Percentiles rank a stretch among this genome's conserved stretches.
phyloP scores from a whole-genome alignment of 2,329 filamentous ascomycete species.

The Aspergillus sp. region DNA sequence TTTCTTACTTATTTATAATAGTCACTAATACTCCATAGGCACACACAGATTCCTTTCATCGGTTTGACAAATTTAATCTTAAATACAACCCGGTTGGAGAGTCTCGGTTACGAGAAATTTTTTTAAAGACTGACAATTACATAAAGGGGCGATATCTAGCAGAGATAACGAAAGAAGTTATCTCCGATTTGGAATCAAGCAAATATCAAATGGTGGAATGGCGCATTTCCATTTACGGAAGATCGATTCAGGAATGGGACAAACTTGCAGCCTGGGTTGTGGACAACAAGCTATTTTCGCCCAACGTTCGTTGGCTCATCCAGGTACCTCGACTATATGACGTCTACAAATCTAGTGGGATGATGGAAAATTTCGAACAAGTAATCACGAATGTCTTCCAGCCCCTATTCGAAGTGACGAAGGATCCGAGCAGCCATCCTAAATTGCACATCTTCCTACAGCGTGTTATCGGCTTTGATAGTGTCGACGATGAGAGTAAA shows the following conservation, averaged over 20 bases:
- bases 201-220: constrained; percentile 99
- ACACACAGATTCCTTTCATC: constrained; percentile 96
- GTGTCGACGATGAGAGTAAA: constrained; percentile 98
- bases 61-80: constrained; percentile 98
- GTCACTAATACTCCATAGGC: constrained; percentile 54
- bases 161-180: constrained; percentile 97
- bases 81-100: constrained; percentile 99
- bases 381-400: constrained; percentile 89
- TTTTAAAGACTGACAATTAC: constrained; percentile 97
- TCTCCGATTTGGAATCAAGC: constrained; percentile 93
- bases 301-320: constrained; percentile 95
- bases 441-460: constrained; percentile 95
- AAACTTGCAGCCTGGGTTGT: constrained; percentile 96
- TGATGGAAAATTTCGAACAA: constrained; percentile 88
- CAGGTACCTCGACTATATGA: constrained; percentile 94
- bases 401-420: constrained; percentile 91
- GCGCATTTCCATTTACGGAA: constrained; percentile 96
- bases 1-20: background rate
- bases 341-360: constrained; percentile 84
- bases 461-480: constrained; percentile 93
- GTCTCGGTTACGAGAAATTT: constrained; percentile 93
- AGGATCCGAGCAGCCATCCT: constrained; percentile 79
- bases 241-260: constrained; percentile 92
- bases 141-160: constrained; percentile 94
- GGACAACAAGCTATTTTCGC: constrained; percentile 96